phyloP scores from a whole-genome alignment of 495 filamentous ascomycete genomes.

The Aspergillus baeticus region DNA sequence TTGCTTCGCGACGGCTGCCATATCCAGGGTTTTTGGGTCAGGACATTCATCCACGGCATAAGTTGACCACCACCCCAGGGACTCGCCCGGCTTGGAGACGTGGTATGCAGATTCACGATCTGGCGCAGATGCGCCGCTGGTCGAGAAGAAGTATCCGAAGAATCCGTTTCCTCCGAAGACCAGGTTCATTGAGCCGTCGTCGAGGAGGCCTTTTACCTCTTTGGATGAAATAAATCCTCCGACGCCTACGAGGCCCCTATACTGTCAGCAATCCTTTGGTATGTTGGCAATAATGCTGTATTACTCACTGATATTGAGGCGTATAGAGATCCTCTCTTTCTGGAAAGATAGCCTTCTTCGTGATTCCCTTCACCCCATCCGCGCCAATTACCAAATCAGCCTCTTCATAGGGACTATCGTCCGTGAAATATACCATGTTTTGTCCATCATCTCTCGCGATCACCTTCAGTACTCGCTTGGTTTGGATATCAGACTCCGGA shows the following conservation, averaged over 20 bases:
- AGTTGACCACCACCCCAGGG: slow-evolving; percentile 50
- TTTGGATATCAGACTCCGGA: slow-evolving; percentile 30
- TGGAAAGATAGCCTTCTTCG: slow-evolving; percentile 44
- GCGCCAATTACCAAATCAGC: slow-evolving; percentile 60
- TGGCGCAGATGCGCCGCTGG: slow-evolving; percentile 17
- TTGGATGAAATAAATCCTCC: slow-evolving; percentile 49
- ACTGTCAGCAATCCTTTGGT: background rate
- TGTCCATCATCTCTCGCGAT: slow-evolving; percentile 15
- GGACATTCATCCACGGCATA: slow-evolving; percentile 41
- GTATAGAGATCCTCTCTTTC: slow-evolving; percentile 33
- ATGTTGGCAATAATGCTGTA: background rate
- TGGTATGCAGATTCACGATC: slow-evolving; percentile 28
- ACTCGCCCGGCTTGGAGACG: slow-evolving; percentile 33
- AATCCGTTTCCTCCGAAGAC: slow-evolving; percentile 54
- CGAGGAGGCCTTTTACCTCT: slow-evolving; percentile 22
- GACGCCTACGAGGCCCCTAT: slow-evolving; percentile 49
- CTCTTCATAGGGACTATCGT: slow-evolving; percentile 31
- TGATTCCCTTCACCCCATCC: slow-evolving; percentile 56
- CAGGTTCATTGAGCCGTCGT: slow-evolving; percentile 50
- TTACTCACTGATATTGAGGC: slow-evolving; percentile 37
- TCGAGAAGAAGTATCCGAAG: slow-evolving; percentile 53
- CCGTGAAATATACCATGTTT: slow-evolving; percentile 30
- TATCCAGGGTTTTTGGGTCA: slow-evolving; percentile 35
- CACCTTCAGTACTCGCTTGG: slow-evolving; percentile 27
- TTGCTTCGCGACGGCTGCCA: slow-evolving; percentile 35